These are phyloP conservation scores for Coemansia sp. DNA, from an alignment of 192 early-diverging fungal genomes.

Conservation along the genomic window DNA sequence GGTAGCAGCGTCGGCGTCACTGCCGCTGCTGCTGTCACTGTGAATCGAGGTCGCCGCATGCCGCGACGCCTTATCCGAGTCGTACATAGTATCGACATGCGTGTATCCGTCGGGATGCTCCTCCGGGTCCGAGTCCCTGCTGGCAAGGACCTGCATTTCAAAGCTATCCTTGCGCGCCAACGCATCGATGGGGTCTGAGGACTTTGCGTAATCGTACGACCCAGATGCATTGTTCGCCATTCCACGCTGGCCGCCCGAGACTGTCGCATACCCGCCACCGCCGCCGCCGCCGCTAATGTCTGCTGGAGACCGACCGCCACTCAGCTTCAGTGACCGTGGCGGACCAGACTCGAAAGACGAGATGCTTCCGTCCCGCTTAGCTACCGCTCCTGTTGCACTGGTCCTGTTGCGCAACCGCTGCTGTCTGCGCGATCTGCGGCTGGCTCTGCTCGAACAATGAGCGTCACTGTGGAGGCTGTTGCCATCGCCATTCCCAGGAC, in stretches of 20 bases:
- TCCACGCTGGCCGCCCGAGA: conserved; percentile 27
- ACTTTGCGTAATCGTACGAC: conserved; percentile 7
- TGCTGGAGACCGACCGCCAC: conserved; percentile 10
- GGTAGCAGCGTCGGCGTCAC: background rate
- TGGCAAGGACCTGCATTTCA: conserved; percentile 48
- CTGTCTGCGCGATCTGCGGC: conserved; percentile 21
- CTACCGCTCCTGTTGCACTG: background rate
- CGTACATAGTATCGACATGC: conserved; percentile 12
- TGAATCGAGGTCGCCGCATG: background rate
- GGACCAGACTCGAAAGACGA: conserved; percentile 44
- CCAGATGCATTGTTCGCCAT: background rate
- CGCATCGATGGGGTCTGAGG: conserved; percentile 32
- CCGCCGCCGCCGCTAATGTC: conserved; percentile 16
- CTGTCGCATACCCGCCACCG: conserved; percentile 29
- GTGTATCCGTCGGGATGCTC: conserved; percentile 28
- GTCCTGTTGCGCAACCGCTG: conserved; percentile 13
- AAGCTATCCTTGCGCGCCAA: conserved; percentile 53
- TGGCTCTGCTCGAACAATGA: conserved; percentile 20
- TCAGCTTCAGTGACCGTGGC: background rate
- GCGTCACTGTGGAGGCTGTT: background rate
- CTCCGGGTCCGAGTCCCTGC: conserved; percentile 10
- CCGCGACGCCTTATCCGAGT: background rate
- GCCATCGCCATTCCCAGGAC: background rate
- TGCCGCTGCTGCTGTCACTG: background rate
- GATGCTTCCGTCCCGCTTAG: conserved; percentile 33